phyloP scores from a whole-genome alignment of 192 early-diverging fungal genomes.

The Coemansia sp. region DNA sequence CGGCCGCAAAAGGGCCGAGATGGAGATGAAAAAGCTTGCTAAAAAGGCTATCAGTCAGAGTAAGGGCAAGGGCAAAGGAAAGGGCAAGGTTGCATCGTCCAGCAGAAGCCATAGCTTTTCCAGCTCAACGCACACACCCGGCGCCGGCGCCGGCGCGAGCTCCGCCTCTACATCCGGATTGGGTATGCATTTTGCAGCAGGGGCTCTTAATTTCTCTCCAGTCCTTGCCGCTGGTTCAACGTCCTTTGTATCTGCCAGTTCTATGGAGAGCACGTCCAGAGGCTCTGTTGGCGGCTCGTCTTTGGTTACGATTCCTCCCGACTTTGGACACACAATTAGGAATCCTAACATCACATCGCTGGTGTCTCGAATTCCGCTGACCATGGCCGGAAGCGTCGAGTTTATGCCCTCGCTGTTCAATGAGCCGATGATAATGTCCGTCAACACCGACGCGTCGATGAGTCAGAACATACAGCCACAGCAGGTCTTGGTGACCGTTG shows the following conservation, averaged over 20 bases:
- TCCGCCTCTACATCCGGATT: not conserved
- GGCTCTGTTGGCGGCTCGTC: not conserved
- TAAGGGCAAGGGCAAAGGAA: not conserved
- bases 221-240: not conserved
- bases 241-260: not conserved
- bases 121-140: not conserved
- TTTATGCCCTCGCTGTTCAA: conserved; percentile 12
- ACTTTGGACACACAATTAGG: conserved; percentile 4
- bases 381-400: conserved; percentile 7
- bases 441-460: conserved; percentile 2
- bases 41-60: not conserved
- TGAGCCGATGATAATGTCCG: conserved; percentile 19
- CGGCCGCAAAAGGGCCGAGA: not conserved
- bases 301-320: conserved; percentile 5
- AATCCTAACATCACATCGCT: conserved; percentile 11
- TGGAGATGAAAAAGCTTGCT: not conserved
- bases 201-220: not conserved
- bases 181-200: not conserved
- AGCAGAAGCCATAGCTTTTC: not conserved
- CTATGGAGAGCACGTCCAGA: not conserved
- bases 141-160: not conserved
- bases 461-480: not conserved
- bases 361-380: conserved; percentile 5
- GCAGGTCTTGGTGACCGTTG: conserved; percentile 3
- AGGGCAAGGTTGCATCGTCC: not conserved